Conservation (phyloP, 1,284 basidiomycete genomes). For the Cystobasidiaceae sp. region DNA sequence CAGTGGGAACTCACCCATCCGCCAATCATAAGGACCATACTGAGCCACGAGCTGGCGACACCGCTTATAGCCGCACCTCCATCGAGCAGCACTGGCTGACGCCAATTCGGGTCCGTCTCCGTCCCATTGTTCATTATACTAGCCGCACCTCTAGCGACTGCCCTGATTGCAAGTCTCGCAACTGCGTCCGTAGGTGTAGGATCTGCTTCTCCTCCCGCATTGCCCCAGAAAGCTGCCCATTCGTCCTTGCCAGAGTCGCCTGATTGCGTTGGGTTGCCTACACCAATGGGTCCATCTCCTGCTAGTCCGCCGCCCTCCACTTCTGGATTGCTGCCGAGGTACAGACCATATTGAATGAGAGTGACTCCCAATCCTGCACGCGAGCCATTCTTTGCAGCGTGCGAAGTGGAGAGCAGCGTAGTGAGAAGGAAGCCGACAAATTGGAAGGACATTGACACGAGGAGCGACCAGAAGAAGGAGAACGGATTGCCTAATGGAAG, state of each 20-base stretch:
- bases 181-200: slow-evolving; percentile 1
- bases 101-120: not conserved
- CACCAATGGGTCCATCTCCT: not conserved
- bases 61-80: slow-evolving; percentile 8
- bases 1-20: slow-evolving; percentile 18
- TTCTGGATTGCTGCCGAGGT: slow-evolving; percentile 4
- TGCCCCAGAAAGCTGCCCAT: slow-evolving; percentile 28
- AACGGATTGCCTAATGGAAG: slow-evolving; percentile 59
- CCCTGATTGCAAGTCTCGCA: too few species aligned
- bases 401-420: slow-evolving; percentile 75
- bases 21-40: slow-evolving; percentile 30
- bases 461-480: slow-evolving; percentile 69
- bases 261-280: too few species aligned
- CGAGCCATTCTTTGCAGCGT: slow-evolving; percentile 89
- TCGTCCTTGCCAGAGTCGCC: slow-evolving; percentile 29
- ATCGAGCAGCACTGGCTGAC: slow-evolving; percentile 11
- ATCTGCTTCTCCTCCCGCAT: not conserved
- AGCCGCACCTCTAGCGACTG: too few species aligned
- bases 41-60: slow-evolving; percentile 20
- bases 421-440: slow-evolving; percentile 82
- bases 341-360: slow-evolving; percentile 61
- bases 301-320: not conserved
- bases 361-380: slow-evolving; percentile 91
- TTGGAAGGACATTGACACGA: slow-evolving; percentile 93
- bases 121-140: slow-evolving; percentile 3